Percentiles rank a stretch among this genome's conserved stretches.
Conservation (phyloP, 176 grass and related monocot species). For the Guadua angustifolia region DNA sequence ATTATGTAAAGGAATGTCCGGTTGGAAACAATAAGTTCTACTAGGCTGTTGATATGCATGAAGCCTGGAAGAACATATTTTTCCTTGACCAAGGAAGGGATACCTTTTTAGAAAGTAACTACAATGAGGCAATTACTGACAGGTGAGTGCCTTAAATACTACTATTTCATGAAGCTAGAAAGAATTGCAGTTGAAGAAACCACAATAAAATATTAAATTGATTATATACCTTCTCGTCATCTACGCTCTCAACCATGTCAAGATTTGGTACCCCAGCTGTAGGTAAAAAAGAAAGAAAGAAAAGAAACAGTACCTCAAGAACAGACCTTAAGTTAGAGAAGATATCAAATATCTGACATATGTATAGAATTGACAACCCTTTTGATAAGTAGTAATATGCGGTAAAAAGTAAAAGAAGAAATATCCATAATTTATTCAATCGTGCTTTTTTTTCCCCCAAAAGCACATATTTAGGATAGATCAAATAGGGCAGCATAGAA, state of each 20-base stretch:
- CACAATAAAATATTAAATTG: slow-evolving; percentile 28
- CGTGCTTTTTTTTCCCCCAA: background rate
- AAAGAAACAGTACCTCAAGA: background rate
- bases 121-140: background rate
- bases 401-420: background rate
- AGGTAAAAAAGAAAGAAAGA: slow-evolving; percentile 40
- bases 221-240: slow-evolving; percentile 82
- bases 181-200: background rate
- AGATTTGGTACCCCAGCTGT: slow-evolving; percentile 92
- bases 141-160: background rate
- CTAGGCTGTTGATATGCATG: background rate
- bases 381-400: background rate
- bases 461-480: background rate
- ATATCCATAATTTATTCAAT: background rate
- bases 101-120: background rate
- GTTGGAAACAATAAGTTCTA: slow-evolving; percentile 5
- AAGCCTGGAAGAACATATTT: background rate
- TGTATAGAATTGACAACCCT: background rate
- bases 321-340: background rate
- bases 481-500: background rate
- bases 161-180: background rate
- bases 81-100: slow-evolving; percentile 5
- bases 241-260: slow-evolving; percentile 89
- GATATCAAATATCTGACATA: background rate
- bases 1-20: background rate